Evolutionary conservation across 108 stramenopile genomes (phyloP).

Genomic region (Skeletonema menzelii): DNA sequence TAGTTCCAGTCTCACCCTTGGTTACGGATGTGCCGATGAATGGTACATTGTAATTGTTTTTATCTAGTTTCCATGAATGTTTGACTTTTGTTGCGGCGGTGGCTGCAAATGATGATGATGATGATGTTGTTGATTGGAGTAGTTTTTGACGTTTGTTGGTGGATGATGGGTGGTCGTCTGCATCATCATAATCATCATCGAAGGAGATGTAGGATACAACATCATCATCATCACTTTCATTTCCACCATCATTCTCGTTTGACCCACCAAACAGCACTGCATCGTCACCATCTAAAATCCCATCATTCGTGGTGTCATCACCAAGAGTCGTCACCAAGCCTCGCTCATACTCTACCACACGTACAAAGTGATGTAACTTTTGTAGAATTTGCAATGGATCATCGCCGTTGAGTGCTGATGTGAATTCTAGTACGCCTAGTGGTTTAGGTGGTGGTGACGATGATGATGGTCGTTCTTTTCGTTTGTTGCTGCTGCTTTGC

Average conservation of each 20-base stretch:
- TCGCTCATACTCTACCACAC: constrained; percentile 50
- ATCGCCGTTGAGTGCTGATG: constrained; percentile 76
- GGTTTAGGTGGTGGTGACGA: constrained; percentile 1
- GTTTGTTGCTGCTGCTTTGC: not conserved
- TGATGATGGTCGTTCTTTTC: not conserved
- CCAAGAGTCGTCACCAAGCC: constrained; percentile 32
- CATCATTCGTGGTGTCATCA: not conserved
- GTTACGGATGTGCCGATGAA: constrained; percentile 85
- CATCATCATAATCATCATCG: constrained; percentile 35
- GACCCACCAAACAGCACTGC: not conserved
- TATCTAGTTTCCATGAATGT: constrained; percentile 76
- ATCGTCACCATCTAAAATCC: not conserved
- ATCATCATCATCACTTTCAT: constrained; percentile 10
- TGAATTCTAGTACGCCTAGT: constrained; percentile 79
- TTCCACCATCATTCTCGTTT: constrained; percentile 8
- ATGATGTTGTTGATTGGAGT: not conserved
- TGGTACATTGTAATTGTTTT: constrained; percentile 73
- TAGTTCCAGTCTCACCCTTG: constrained; percentile 52
- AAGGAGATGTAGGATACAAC: constrained; percentile 4
- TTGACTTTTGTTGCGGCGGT: constrained; percentile 43
- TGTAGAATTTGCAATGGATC: constrained; percentile 57
- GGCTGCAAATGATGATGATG: not conserved
- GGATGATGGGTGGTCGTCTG: constrained; percentile 13
- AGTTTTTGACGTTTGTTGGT: constrained; percentile 15
- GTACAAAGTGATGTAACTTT: constrained; percentile 55